Percentiles rank a stretch among this genome's conserved stretches.
phyloP scores from a whole-genome alignment of 371 early-diverging fungal species.

The Phascolomyces articulosus region DNA sequence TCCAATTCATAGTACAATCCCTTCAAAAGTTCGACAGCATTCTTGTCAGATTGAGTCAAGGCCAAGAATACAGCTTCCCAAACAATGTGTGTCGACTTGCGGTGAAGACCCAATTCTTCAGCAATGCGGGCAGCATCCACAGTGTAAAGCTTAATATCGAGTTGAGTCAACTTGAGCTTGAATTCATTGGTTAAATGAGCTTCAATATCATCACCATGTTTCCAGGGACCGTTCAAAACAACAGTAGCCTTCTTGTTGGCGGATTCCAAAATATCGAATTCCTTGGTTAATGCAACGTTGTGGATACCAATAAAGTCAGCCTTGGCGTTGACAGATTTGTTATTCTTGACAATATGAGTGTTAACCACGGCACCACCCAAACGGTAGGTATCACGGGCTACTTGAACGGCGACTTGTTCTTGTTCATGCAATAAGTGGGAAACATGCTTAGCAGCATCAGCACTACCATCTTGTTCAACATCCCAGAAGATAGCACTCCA shows the following conservation, averaged over 20 bases:
- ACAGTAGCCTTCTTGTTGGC: conserved; percentile 61
- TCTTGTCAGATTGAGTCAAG: conserved; percentile 23
- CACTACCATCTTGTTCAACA: conserved; percentile 54
- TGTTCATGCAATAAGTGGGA: conserved; percentile 44
- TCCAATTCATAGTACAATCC: conserved; percentile 35
- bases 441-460: conserved; percentile 54
- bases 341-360: conserved; percentile 56
- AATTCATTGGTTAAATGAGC: conserved; percentile 71
- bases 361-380: conserved; percentile 58
- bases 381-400: conserved; percentile 61
- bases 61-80: conserved; percentile 66
- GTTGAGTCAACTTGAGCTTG: conserved; percentile 60
- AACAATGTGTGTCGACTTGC: conserved; percentile 47
- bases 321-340: conserved; percentile 36
- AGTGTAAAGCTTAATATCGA: conserved; percentile 62
- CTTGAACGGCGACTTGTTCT: conserved; percentile 35
- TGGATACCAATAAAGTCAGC: conserved; percentile 74
- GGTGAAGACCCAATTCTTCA: conserved; percentile 63
- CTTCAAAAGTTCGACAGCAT: conserved; percentile 23
- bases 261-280: conserved; percentile 65
- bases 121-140: conserved; percentile 71
- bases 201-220: conserved; percentile 69
- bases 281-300: conserved; percentile 56
- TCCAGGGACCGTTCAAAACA: conserved; percentile 71
- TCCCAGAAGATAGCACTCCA: conserved; percentile 73